A percentile compares a stretch with the other conserved stretches of the same genome.
Evolutionary conservation across 139 green algal species (phyloP).

Genomic region (Chlorella sp.): DNA sequence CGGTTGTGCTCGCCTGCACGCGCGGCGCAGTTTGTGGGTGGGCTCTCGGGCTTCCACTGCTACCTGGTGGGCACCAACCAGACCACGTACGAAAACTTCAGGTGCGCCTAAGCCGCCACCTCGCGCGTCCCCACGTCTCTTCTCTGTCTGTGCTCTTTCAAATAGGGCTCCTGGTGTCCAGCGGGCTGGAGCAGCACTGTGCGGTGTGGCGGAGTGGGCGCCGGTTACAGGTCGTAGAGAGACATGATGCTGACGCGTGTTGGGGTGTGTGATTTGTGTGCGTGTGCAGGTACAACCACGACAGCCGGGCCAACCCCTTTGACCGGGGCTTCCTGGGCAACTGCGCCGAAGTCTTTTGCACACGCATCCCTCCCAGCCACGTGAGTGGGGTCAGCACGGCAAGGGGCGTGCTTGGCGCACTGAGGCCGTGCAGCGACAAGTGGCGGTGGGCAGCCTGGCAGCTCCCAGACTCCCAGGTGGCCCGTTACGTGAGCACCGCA

Average conservation of each 20-base stretch:
- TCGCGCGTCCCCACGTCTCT: no score
- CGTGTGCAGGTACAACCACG: slow-evolving; percentile 28
- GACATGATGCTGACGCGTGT: neutral
- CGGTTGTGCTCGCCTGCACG: no score
- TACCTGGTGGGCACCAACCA: slow-evolving; percentile 88
- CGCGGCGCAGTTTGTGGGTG: slow-evolving; percentile 98
- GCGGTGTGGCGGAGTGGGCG: no score
- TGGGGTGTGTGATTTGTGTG: neutral
- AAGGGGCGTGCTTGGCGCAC: no score
- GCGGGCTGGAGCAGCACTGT: neutral
- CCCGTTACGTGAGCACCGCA: no score
- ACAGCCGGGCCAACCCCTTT: slow-evolving; percentile 54
- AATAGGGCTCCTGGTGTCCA: neutral
- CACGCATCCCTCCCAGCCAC: slow-evolving; percentile 11
- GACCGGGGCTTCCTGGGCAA: slow-evolving; percentile 44
- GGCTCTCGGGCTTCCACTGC: slow-evolving; percentile 84
- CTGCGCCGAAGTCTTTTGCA: slow-evolving; percentile 50
- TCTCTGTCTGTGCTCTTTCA: no score
- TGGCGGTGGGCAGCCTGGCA: no score
- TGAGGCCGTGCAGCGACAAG: no score
- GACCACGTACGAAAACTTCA: slow-evolving; percentile 99
- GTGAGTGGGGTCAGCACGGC: no score
- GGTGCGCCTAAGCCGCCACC: no score
- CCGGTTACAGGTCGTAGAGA: neutral
- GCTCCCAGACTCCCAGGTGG: no score